Percentiles rank a stretch among this genome's conserved stretches.
Conservation (phyloP, 257 asterid genomes). For the Lantana camara region DNA sequence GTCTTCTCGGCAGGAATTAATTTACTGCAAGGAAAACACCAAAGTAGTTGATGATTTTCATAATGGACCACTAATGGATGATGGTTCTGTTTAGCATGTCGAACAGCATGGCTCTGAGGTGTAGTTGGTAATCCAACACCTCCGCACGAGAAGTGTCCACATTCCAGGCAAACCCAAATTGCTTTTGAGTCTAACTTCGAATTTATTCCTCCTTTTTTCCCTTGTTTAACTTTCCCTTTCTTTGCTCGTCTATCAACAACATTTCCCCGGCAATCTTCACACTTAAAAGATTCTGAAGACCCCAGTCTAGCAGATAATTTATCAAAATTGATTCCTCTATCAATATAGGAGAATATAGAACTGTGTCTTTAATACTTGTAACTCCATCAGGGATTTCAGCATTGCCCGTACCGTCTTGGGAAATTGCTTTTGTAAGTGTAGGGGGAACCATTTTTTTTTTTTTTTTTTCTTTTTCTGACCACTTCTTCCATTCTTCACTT, state of each 20-base stretch:
- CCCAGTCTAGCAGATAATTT: conserved; percentile 54
- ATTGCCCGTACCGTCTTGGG: conserved; percentile 28
- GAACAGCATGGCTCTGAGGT: conserved; percentile 80
- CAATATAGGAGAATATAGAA: conserved; percentile 61
- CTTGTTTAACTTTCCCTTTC: conserved; percentile 68
- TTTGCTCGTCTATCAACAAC: conserved; percentile 49
- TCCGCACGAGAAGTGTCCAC: conserved; percentile 88
- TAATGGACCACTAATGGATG: conserved; percentile 72
- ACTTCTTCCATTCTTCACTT: conserved; percentile 63
- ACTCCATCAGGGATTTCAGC: conserved; percentile 44
- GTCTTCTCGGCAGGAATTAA: conserved; percentile 49
- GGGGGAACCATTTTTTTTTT: too few species aligned
- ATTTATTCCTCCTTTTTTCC: conserved; percentile 60
- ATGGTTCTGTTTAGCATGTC: conserved; percentile 67
- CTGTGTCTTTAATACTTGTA: conserved; percentile 48
- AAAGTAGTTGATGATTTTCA: conserved; percentile 65
- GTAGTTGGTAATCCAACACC: conserved; percentile 79
- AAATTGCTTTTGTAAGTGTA: conserved; percentile 30
- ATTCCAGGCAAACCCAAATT: conserved; percentile 85
- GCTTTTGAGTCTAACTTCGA: conserved; percentile 52
- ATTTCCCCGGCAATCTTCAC: conserved; percentile 80
- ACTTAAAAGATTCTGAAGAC: conserved; percentile 44
- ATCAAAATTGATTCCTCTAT: conserved; percentile 60
- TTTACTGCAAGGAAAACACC: conserved; percentile 73
- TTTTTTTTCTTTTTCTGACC: conserved; percentile 60